phyloP scores from a whole-genome alignment of 352 stramenopile genomes.

The Peronospora farinosa region DNA sequence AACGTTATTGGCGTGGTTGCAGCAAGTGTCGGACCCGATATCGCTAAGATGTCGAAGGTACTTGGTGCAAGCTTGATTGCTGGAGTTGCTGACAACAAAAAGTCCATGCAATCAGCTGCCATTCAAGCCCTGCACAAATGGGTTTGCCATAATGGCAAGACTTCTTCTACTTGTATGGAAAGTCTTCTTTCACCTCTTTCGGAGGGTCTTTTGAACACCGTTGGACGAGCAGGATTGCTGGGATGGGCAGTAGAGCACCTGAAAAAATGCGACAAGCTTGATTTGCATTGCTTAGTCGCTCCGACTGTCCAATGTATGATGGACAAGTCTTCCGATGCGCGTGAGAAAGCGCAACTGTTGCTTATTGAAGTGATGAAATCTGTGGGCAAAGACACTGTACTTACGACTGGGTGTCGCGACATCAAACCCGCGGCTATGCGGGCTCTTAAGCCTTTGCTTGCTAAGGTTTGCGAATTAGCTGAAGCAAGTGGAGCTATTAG shows the following conservation, averaged over 20 bases:
- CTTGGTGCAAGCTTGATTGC: slow-evolving; percentile 59
- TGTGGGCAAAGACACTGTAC: slow-evolving; percentile 63
- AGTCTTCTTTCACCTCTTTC: slow-evolving; percentile 60
- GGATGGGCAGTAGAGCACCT: slow-evolving; percentile 69
- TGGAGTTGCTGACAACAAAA: slow-evolving; percentile 85
- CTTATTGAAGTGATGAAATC: slow-evolving; percentile 79
- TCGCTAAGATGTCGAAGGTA: slow-evolving; percentile 78
- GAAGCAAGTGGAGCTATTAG: slow-evolving; percentile 22
- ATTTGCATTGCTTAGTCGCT: slow-evolving; percentile 56
- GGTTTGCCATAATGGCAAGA: slow-evolving; percentile 72
- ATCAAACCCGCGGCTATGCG: slow-evolving; percentile 85
- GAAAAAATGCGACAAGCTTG: slow-evolving; percentile 52
- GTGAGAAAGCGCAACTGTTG: slow-evolving; percentile 73
- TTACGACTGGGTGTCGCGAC: slow-evolving; percentile 66
- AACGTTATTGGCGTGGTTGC: slow-evolving; percentile 78
- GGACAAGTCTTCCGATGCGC: slow-evolving; percentile 78
- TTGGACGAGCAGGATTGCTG: slow-evolving; percentile 72
- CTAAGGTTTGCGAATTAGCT: slow-evolving; percentile 56
- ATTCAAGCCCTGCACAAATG: slow-evolving; percentile 79
- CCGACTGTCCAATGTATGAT: slow-evolving; percentile 77
- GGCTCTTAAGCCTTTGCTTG: slow-evolving; percentile 75
- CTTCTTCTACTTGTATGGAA: slow-evolving; percentile 58
- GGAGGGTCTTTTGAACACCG: slow-evolving; percentile 67
- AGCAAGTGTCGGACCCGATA: slow-evolving; percentile 65
- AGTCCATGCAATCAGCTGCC: slow-evolving; percentile 74